phyloP scores from a whole-genome alignment of 495 filamentous ascomycete genomes.

The Sporormia fimetaria region DNA sequence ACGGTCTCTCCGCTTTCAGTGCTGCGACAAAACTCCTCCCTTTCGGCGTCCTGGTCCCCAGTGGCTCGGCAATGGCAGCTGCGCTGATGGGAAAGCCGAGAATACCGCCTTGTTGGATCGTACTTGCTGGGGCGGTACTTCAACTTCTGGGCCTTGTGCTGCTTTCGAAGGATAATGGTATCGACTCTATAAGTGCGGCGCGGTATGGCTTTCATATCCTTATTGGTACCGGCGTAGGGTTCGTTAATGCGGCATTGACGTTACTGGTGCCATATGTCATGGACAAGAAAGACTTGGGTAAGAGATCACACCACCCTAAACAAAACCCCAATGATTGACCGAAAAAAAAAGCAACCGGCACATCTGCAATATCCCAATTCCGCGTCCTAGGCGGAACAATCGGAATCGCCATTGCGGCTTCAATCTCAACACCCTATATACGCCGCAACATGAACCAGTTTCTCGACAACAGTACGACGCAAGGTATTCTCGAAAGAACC shows the following conservation, averaged over 20 bases:
- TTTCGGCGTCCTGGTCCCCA: slow-evolving; percentile 4
- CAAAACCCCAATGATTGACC: neutral
- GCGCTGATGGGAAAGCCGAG: neutral
- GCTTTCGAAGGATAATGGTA: neutral
- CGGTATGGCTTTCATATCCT: slow-evolving; percentile 12
- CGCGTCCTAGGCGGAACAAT: slow-evolving; percentile 5
- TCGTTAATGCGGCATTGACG: neutral
- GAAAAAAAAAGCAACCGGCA: neutral
- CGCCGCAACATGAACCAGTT: neutral
- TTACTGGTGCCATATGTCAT: slow-evolving; percentile 2
- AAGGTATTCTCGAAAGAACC: slow-evolving; percentile 1
- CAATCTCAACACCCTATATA: neutral
- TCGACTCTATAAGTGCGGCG: neutral
- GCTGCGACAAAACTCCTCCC: slow-evolving; percentile 4
- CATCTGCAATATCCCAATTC: slow-evolving; percentile 7
- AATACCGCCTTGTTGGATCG: neutral
- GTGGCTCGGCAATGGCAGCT: slow-evolving; percentile 1
- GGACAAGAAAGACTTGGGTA: slow-evolving; percentile 7
- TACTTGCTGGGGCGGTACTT: slow-evolving; percentile 1
- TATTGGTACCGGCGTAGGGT: slow-evolving; percentile 3
- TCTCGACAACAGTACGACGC: neutral
- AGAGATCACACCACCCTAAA: neutral
- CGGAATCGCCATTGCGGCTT: slow-evolving; percentile 2
- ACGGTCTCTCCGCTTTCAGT: slow-evolving; percentile 2
- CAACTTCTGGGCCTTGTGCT: neutral